Base-by-base conservation (phyloP, 2,329 filamentous ascomycete genomes). In the Colletotrichum liriopes region DNA sequence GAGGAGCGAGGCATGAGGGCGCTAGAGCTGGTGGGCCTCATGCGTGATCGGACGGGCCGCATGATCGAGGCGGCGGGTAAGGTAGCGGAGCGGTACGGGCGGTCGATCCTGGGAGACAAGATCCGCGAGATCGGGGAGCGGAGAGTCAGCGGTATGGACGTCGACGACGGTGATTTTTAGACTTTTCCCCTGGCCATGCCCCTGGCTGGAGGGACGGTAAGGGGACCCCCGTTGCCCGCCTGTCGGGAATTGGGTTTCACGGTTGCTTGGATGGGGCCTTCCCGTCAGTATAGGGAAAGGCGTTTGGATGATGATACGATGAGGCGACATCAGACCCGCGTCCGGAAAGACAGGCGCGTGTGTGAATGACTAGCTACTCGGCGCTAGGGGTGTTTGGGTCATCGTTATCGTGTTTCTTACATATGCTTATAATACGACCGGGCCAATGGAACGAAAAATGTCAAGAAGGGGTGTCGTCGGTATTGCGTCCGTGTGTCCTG, bases 1-100 rank as follows among this genome's bases (percentile, higher is more conserved):
- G 96, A 99, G 81, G 95, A 98, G 74, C 88, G 93, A 39, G 96
- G 95, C 7, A 98, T 98, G 94, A 94, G 96, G 76, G 96, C 96
- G 0, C 85, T 99, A 45, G 97, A 99, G 83, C 89, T 98, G 77
- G 96, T 97, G 39, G 87, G 89, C 73, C 86, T 99, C 78, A 93
- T 99, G 92, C 89, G 89, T 55, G 95, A 98, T 83, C 87, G 91
- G 56, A 93, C 90, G 72, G 96, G 96, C 23, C 92, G 93, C 81
- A 98, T 98, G 94, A 83, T 98, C 70, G 95, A 98, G 81, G 93
- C 96, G 5, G 96, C 96, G 1, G 90, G 91, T 68, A 98, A 97
- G 87, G 90, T 99, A 61, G 96, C 96, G 11, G 90, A 93, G 79
- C 87, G 96, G 76, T 99, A 97, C 84, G 93, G 93, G 12, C 87